Percentiles rank a stretch among this genome's conserved stretches.
phyloP scores from a whole-genome alignment of 192 early-diverging fungal genomes.

The Coemansia interrupta region DNA sequence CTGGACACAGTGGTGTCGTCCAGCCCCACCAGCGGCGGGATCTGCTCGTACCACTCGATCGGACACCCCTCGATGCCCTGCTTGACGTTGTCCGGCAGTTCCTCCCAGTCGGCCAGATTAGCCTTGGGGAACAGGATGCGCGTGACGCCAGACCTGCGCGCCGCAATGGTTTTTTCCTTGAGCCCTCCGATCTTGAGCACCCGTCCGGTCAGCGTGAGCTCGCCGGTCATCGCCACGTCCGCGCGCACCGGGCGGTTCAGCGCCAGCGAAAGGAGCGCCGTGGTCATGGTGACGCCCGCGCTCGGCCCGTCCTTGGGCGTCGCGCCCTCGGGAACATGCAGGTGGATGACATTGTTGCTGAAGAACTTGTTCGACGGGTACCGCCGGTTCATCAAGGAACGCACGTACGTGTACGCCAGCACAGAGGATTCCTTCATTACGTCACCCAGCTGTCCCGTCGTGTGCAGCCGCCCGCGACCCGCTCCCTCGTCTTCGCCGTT shows the following conservation, averaged over 20 bases:
- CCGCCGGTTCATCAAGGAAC: constrained; percentile 68
- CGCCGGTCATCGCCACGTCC: constrained; percentile 97
- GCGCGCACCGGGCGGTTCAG: constrained; percentile 70
- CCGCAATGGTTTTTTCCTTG: constrained; percentile 97
- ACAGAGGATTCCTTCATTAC: constrained; percentile 98
- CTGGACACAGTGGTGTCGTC: no score
- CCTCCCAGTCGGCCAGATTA: constrained; percentile 93
- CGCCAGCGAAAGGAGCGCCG: constrained; percentile 88
- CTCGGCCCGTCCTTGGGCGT: constrained; percentile 98
- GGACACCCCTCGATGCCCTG: constrained; percentile 83
- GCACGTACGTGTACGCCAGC: constrained; percentile 96
- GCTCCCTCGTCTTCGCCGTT: not conserved
- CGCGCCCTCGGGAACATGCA: constrained; percentile 96
- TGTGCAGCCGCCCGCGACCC: constrained; percentile 63
- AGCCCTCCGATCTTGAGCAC: constrained; percentile 96
- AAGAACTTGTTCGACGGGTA: constrained; percentile 90
- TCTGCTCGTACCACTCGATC: constrained; percentile 77
- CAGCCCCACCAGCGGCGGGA: constrained; percentile 51
- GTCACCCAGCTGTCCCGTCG: constrained; percentile 95
- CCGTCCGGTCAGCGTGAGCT: constrained; percentile 95
- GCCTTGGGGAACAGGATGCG: constrained; percentile 86
- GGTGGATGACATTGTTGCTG: constrained; percentile 80
- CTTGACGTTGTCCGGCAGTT: constrained; percentile 86
- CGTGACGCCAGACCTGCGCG: constrained; percentile 86
- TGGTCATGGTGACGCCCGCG: constrained; percentile 94